A percentile compares a stretch with the other conserved stretches of the same genome.
phyloP scores from a whole-genome alignment of 768 basidiomycete species.

The Heimioporus sp. region DNA sequence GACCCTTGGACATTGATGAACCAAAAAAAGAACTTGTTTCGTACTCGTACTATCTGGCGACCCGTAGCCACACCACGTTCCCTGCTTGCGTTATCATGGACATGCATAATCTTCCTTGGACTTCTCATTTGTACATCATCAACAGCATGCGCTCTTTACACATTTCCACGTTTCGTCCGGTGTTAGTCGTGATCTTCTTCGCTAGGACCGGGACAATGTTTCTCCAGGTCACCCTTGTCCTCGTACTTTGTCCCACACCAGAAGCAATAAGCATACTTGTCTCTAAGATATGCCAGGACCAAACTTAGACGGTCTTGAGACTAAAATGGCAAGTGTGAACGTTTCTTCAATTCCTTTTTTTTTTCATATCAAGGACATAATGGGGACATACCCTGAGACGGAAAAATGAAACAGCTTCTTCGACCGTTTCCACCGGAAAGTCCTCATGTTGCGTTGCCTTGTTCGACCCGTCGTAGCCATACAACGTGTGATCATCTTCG shows the following conservation, averaged over 20 bases:
- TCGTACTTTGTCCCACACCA: constrained; percentile 85
- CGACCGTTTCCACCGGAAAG: constrained; percentile 54
- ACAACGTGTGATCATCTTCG: constrained; percentile 35
- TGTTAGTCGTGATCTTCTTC: constrained; percentile 81
- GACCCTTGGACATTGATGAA: not conserved
- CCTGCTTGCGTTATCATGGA: constrained; percentile 17
- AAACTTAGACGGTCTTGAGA: constrained; percentile 66
- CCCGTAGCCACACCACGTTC: constrained; percentile 7
- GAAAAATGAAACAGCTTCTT: constrained; percentile 67
- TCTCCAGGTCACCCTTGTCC: constrained; percentile 53
- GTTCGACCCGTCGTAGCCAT: constrained; percentile 15
- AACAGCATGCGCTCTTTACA: constrained; percentile 20
- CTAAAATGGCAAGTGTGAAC: constrained; percentile 35
- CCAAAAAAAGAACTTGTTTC: not conserved
- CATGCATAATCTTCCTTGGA: constrained; percentile 24
- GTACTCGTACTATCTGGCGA: not conserved
- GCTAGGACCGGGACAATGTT: constrained; percentile 68
- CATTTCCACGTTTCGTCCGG: not conserved
- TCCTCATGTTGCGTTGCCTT: constrained; percentile 29
- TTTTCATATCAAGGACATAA: not conserved
- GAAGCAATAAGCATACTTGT: constrained; percentile 75
- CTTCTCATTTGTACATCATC: constrained; percentile 31
- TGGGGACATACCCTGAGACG: constrained; percentile 52
- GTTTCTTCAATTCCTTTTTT: not conserved
- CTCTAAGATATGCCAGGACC: constrained; percentile 72